phyloP scores from a whole-genome alignment of 2,329 filamentous ascomycete genomes.

The Neoarthrinium moseri region DNA sequence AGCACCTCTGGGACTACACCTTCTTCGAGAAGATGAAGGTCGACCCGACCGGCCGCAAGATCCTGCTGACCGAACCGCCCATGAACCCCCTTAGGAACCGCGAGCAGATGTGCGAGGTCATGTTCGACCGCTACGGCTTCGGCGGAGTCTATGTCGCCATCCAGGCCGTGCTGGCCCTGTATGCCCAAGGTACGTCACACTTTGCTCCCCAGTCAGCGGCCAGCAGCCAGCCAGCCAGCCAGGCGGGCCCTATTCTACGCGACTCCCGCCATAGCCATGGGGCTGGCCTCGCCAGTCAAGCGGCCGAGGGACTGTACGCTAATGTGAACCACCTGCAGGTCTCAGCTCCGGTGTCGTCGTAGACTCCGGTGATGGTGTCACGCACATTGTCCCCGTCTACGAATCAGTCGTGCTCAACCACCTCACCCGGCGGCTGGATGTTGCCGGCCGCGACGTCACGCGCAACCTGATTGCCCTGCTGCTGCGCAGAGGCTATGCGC shows the following conservation, averaged over 20 bases:
- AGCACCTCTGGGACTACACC: conserved; percentile 98
- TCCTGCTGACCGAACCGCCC: conserved; percentile 92
- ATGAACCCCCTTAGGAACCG: conserved; percentile 98
- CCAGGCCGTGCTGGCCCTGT: conserved; percentile 92
- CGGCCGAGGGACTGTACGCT: too few relatives aligned
- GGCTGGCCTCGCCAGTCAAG: too few relatives aligned
- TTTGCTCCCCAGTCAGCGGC: neutral
- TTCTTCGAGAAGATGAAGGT: conserved; percentile 97
- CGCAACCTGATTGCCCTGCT: conserved; percentile 95
- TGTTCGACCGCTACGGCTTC: conserved; percentile 97
- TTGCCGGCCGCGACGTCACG: conserved; percentile 96
- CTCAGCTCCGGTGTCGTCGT: conserved; percentile 95
- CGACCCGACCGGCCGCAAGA: conserved; percentile 89
- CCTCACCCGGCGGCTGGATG: conserved; percentile 88
- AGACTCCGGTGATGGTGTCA: conserved; percentile 96
- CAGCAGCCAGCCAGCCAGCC: neutral
- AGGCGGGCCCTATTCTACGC: neutral
- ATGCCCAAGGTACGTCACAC: conserved; percentile 79
- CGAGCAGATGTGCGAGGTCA: conserved; percentile 97
- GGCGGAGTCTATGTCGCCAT: conserved; percentile 98
- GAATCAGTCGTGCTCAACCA: conserved; percentile 98
- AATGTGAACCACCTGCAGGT: conserved; percentile 44
- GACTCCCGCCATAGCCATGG: too few relatives aligned
- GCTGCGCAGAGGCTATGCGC: conserved; percentile 87
- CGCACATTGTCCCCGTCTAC: conserved; percentile 97